Evolutionary conservation across 179 eudicot genomes (phyloP), one percentile per base, ranked within the genome.

Genomic region (Drosera spatulata): DNA sequence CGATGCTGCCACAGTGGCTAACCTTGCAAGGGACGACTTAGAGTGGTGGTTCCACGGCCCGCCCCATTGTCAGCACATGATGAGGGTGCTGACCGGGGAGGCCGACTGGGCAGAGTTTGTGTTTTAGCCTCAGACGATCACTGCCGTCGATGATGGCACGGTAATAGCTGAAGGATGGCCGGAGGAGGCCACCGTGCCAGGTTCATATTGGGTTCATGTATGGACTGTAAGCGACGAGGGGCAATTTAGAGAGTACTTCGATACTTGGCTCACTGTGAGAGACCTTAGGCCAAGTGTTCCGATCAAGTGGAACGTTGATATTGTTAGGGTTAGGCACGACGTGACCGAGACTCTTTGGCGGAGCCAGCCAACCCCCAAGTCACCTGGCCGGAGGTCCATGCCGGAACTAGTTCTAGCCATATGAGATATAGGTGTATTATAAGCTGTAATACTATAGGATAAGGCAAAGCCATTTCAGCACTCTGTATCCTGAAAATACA

Each of bases 21-120:
- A 66, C 8, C 70, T 80, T 53, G 14, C 84, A 11, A 78, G 84
- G 1, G 55, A 58, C 39, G 91, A 87, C 79, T 65, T 87, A 3
- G 91, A 87, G 53, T 87, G 95, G 95, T 87, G 91, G 91, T 87
- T 87, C 63, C 91, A 87, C 47, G 91, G 95, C 38, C 95, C 95
- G 2, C 88, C 79, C 7, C 75, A 79, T 3, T 85, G 91, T 73
- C 86, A 87, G 56, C 84, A 87, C 80, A 85, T 87, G 91, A 87
- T 83, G 80, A 74, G 79, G 43, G 74, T 79, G 66, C 74, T 87
- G 22, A 87, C 91, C 0, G 85, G 91, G 1, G 77, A 77, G 65
- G 64, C 79, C 5, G 56, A 58, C 13, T 52, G 53, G 12, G 66
- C 74, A 0, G 76, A 70, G 54, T 85, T 85, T 73, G 67, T 56